Evolutionary conservation across 352 stramenopile species (phyloP), one percentile per base, ranked within the genome.

Genomic region (Thalassiosira exigua): DNA sequence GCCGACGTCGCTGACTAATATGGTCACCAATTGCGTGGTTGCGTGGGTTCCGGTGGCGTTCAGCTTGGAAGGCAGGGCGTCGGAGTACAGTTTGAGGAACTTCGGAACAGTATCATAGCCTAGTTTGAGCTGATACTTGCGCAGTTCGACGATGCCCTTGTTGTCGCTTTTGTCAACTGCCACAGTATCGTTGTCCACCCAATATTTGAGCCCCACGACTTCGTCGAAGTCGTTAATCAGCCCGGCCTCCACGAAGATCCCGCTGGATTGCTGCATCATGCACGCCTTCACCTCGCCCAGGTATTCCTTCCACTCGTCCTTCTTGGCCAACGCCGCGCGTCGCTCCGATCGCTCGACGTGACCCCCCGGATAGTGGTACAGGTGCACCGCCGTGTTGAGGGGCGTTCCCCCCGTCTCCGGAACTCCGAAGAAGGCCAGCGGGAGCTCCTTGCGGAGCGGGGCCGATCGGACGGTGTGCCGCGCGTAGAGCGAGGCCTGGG

Each of bases 61-160:
- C 22, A 87, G 68, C 78, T 92, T 90, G 2, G 76, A 91, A 36
- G 85, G 84, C 11, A 92, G 58, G 27, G 82, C 86, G 42, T 74
- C 41, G n/a, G 59, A 64, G 54, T 89, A 92, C 11, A 88, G 41
- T 11, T 84, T 33, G 11, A 91, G 51, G 59, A 91, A 90, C 19
- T 84, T 81, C 17, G 87, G 87, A 7, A 91, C 84, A 14, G 79
- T 89, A 65, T 90, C 84, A 54, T 91, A 90, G 22, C 84, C 84
- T 0, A 91, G 54, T 57, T 75, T 81, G 12, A 92, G 58, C 61
- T 92, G 58, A 62, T 92, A 92, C 41, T 82, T 75, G 36, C 86
- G 60, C 3, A 91, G 44, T 79, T 92, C 84, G 42, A 90, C 68
- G 33, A 91, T 86, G 42, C 41, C 61, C 26, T 72, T 51, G 22